Percentiles rank a stretch among this genome's conserved stretches.
Conservation (phyloP, 2,329 filamentous ascomycete genomes). For the Exophiala spinifera region DNA sequence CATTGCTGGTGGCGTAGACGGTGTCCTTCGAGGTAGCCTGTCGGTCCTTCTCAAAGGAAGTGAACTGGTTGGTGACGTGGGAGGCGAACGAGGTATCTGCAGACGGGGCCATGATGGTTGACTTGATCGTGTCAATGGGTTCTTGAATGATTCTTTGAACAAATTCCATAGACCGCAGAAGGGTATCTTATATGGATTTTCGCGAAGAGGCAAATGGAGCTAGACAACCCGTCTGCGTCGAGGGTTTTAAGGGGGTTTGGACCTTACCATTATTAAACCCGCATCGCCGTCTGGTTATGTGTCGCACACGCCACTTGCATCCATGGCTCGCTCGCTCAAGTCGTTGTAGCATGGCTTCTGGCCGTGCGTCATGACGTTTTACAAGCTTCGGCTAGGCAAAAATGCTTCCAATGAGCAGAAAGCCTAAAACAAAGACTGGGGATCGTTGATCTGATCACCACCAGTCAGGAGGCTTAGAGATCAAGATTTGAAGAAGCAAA, state of each 20-base stretch:
- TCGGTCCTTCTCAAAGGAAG: constrained; percentile 43
- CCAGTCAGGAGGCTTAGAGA: neutral
- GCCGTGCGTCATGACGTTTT: neutral
- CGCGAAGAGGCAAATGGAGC: neutral
- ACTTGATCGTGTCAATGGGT: constrained; percentile 11
- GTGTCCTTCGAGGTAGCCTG: constrained; percentile 38
- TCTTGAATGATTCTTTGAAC: constrained; percentile 13
- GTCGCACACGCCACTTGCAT: neutral
- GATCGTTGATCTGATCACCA: neutral
- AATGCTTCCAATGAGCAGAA: neutral
- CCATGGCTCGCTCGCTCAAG: neutral
- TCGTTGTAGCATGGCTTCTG: too few relatives aligned
- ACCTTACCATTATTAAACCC: neutral
- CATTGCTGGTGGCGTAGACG: constrained; percentile 41
- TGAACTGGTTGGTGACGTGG: constrained; percentile 39
- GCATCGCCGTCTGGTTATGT: neutral
- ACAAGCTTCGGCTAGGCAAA: neutral
- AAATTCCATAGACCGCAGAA: constrained; percentile 7
- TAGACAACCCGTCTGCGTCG: neutral
- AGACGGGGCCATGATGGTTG: constrained; percentile 23
- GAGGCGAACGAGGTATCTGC: constrained; percentile 36
- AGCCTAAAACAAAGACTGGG: neutral
- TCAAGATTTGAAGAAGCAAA: neutral
- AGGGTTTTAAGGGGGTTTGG: neutral
- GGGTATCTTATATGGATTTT: constrained; percentile 1